Conservation (phyloP, 352 stramenopile species). For the Phytophthora crassamura region DNA sequence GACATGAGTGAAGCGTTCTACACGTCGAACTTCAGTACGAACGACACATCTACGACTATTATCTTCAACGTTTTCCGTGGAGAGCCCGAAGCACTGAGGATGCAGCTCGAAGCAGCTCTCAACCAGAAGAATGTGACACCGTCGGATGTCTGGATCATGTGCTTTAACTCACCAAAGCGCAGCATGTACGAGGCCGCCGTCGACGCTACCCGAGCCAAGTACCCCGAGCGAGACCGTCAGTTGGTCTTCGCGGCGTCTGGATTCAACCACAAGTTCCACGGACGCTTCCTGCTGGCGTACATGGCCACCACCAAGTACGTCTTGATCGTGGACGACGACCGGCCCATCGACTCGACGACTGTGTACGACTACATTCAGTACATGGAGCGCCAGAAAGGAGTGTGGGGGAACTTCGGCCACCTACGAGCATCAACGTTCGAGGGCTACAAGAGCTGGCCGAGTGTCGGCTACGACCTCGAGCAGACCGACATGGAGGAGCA, state of each 20-base stretch:
- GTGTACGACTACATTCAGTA: conserved; percentile 40
- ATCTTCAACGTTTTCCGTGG: conserved; percentile 72
- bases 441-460: conserved; percentile 50
- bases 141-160: conserved; percentile 57
- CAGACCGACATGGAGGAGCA: conserved; percentile 34
- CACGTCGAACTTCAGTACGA: background rate
- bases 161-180: conserved; percentile 47
- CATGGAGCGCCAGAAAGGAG: conserved; percentile 30
- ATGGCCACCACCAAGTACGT: conserved; percentile 57
- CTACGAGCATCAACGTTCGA: conserved; percentile 33
- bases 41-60: conserved; percentile 42
- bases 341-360: conserved; percentile 38
- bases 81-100: conserved; percentile 36
- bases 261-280: conserved; percentile 54
- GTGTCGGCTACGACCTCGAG: conserved; percentile 49
- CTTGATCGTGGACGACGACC: conserved; percentile 47
- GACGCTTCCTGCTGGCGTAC: conserved; percentile 49
- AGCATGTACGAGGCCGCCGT: conserved; percentile 41
- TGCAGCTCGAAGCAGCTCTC: conserved; percentile 43
- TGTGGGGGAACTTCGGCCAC: conserved; percentile 54
- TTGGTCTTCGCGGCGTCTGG: conserved; percentile 41
- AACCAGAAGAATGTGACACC: conserved; percentile 36
- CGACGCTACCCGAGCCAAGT: conserved; percentile 12
- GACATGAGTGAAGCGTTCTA: conserved; percentile 2
- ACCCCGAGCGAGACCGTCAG: conserved; percentile 13